These are phyloP conservation scores for Vitis hybrid DNA, from an alignment of 177 flowering plant genomes.

Conservation along the genomic window DNA sequence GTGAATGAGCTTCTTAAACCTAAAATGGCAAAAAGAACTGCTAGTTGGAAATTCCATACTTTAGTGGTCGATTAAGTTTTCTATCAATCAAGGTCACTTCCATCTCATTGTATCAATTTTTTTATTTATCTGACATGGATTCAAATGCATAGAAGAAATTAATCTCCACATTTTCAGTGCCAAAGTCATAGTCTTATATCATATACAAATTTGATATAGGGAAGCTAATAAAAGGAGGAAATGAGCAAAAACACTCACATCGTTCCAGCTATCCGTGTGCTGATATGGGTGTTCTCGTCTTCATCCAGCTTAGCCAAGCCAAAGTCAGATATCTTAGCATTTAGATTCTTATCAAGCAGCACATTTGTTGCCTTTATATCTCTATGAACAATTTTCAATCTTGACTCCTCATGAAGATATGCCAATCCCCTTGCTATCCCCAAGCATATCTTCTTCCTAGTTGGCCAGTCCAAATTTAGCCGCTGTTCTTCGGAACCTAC, in stretches of 20 bases:
- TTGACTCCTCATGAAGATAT: conserved; percentile 90
- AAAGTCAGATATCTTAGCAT: conserved; percentile 93
- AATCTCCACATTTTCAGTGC: no score
- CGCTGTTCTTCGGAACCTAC: conserved; percentile 50
- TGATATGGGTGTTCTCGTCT: conserved; percentile 91
- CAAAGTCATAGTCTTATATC: no score
- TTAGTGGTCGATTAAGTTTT: no score
- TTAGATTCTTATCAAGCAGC: conserved; percentile 75
- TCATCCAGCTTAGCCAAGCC: conserved; percentile 95
- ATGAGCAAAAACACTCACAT: conserved; percentile 45
- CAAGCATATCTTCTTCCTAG: conserved; percentile 67
- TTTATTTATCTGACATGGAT: no score
- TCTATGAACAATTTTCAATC: conserved; percentile 89
- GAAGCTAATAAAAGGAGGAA: not conserved
- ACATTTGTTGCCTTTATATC: conserved; percentile 95
- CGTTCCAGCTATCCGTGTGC: conserved; percentile 94
- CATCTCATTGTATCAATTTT: no score
- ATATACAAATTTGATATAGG: not conserved
- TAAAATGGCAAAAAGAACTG: no score
- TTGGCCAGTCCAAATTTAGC: conserved; percentile 66
- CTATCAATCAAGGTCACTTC: no score
- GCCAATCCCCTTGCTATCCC: conserved; percentile 84
- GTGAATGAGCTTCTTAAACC: no score
- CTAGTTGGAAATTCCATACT: no score
- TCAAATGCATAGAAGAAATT: no score